Conservation (phyloP, 176 grass and related monocot species). For the Ampelocalamus luodianensis region DNA sequence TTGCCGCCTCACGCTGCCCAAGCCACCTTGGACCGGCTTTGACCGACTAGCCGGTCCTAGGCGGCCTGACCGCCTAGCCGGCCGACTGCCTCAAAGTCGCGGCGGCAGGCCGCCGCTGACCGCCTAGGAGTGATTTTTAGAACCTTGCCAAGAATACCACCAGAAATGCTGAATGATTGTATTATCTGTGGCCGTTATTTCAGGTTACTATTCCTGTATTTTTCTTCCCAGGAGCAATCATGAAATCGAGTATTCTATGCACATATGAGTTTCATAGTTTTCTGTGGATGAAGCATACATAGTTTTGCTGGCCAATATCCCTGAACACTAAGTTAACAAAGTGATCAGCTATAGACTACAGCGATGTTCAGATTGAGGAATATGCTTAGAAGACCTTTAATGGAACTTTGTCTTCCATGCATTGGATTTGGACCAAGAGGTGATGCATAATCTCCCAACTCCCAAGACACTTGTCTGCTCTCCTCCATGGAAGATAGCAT, state of each 20-base stretch:
- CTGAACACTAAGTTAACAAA: conserved; percentile 5
- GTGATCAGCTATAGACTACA: background rate
- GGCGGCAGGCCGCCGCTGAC: no score
- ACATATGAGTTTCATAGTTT: background rate
- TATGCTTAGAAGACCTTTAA: background rate
- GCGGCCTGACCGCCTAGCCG: no score
- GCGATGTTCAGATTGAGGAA: background rate
- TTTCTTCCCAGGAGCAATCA: background rate
- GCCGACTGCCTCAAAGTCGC: no score
- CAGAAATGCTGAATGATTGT: background rate
- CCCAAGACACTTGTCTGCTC: background rate
- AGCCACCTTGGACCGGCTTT: no score
- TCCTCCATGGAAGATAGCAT: background rate
- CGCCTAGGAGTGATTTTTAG: no score
- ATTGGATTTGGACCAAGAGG: background rate
- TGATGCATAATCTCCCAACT: background rate
- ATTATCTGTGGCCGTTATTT: background rate
- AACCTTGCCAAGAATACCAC: background rate
- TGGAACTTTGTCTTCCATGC: background rate
- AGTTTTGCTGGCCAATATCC: background rate
- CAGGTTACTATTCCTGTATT: background rate
- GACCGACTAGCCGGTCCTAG: no score
- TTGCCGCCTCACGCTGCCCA: no score
- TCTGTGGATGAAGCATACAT: background rate
- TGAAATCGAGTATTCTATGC: background rate